phyloP scores from a whole-genome alignment of 2,329 filamentous ascomycete genomes.

The Xylaria sp. region DNA sequence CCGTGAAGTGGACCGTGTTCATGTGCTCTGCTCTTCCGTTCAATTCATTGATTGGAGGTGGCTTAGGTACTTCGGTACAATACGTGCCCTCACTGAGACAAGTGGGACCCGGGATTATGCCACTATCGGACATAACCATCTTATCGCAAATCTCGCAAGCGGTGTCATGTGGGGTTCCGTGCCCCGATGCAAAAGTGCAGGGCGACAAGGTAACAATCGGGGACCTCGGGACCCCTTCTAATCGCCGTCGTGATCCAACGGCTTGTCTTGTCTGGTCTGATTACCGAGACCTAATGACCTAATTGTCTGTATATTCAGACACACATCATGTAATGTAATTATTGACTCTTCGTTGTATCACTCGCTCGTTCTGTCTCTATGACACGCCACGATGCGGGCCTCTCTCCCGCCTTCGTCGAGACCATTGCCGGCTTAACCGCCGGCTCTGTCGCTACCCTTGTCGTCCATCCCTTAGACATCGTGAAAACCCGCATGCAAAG shows the following conservation, averaged over 20 bases:
- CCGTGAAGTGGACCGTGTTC: not conserved
- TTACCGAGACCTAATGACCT: not conserved
- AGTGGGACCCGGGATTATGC: not conserved
- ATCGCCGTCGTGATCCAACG: not conserved
- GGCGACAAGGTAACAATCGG: not conserved
- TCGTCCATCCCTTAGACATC: conserved; percentile 91
- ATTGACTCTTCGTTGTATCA: not conserved
- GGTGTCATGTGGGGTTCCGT: not conserved
- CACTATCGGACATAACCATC: not conserved
- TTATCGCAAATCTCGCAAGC: conserved; percentile 3
- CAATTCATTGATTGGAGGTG: conserved; percentile 1
- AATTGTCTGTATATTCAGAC: not conserved
- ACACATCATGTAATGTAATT: conserved; percentile 28
- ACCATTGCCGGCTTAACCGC: conserved; percentile 89
- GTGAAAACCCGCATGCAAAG: conserved; percentile 96
- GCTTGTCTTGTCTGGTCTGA: not conserved
- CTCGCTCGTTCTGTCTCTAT: conserved; percentile 53
- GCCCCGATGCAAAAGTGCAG: not conserved
- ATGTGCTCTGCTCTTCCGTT: not conserved
- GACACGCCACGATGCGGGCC: conserved; percentile 65
- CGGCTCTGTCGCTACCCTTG: conserved; percentile 85
- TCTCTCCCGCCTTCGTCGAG: conserved; percentile 84
- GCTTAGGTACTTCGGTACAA: not conserved
- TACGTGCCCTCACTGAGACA: not conserved
- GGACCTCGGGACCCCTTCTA: not conserved